These are phyloP conservation scores for Fagus sylvatica DNA, from an alignment of 306 rosid genomes.

Conservation along the genomic window DNA sequence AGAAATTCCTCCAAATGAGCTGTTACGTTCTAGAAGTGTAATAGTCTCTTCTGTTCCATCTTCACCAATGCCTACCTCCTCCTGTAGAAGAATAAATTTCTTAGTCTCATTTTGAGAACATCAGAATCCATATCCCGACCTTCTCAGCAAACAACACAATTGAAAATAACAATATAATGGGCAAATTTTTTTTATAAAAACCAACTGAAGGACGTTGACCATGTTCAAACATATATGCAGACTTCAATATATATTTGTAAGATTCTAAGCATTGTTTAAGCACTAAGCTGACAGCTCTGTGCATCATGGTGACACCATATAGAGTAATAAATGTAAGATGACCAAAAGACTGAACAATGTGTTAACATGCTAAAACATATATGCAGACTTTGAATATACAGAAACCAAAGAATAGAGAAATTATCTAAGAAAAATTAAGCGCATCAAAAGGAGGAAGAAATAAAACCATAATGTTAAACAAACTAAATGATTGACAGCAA, in stretches of 20 bases:
- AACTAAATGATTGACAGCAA: background rate
- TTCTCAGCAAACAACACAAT: background rate
- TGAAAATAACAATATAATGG: conserved; percentile 3
- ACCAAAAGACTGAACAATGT: background rate
- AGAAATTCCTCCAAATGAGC: conserved; percentile 84
- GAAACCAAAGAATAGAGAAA: conserved; percentile 7
- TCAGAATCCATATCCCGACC: background rate
- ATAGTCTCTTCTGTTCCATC: conserved; percentile 78
- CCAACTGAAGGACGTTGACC: background rate
- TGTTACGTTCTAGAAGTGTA: conserved; percentile 50
- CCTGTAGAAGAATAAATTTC: conserved; percentile 50
- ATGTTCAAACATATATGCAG: too few relatives aligned
- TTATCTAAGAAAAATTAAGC: conserved; percentile 16
- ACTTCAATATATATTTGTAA: background rate
- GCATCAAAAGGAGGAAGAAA: background rate
- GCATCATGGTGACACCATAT: background rate
- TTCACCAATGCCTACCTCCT: conserved; percentile 67
- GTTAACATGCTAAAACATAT: background rate
- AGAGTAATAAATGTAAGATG: background rate
- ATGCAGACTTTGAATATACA: background rate
- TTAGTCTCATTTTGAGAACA: background rate
- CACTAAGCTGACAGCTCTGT: conserved; percentile 8
- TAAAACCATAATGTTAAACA: conserved; percentile 1
- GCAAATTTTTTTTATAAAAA: background rate
- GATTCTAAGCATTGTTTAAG: background rate